Conservation (phyloP, 2,329 filamentous ascomycete genomes). For the Juglanconis juglandina region DNA sequence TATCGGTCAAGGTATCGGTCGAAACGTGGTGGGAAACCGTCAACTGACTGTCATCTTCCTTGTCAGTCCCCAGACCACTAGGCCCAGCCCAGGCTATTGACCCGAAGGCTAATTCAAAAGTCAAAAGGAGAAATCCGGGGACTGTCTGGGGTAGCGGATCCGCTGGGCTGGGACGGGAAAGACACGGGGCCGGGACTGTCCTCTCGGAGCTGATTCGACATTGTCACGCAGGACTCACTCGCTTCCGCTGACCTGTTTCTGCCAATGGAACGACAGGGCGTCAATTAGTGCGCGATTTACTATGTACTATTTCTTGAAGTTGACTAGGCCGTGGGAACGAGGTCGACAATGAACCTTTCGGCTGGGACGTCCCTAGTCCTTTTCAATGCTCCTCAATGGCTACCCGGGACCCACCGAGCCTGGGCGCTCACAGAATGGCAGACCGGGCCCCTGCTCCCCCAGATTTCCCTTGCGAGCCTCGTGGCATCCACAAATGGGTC, state of each 20-base stretch:
- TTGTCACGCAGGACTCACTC: background rate
- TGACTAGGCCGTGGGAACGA: background rate
- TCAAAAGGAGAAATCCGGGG: background rate
- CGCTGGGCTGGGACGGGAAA: background rate
- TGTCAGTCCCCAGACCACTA: too few relatives aligned
- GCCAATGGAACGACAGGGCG: background rate
- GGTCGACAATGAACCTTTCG: background rate
- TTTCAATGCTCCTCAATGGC: background rate
- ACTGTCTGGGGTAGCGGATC: slow-evolving; percentile 7
- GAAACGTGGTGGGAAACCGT: too few relatives aligned
- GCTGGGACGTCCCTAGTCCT: background rate
- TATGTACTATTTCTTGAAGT: background rate
- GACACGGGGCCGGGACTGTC: background rate
- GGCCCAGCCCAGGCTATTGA: too few relatives aligned
- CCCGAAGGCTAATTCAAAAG: background rate
- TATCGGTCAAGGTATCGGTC: too few relatives aligned
- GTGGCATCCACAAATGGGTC: slow-evolving; percentile 13
- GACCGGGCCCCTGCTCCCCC: slow-evolving; percentile 12
- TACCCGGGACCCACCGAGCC: slow-evolving; percentile 6
- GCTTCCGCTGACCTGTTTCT: background rate
- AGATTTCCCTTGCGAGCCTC: slow-evolving; percentile 11
- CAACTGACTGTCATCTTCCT: too few relatives aligned
- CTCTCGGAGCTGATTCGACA: background rate
- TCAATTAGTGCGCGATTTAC: background rate
- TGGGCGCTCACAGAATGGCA: background rate